Percentiles rank a stretch among this genome's conserved stretches.
Conservation (phyloP, 495 filamentous ascomycete species). For the Aspergillus taichungensis region DNA sequence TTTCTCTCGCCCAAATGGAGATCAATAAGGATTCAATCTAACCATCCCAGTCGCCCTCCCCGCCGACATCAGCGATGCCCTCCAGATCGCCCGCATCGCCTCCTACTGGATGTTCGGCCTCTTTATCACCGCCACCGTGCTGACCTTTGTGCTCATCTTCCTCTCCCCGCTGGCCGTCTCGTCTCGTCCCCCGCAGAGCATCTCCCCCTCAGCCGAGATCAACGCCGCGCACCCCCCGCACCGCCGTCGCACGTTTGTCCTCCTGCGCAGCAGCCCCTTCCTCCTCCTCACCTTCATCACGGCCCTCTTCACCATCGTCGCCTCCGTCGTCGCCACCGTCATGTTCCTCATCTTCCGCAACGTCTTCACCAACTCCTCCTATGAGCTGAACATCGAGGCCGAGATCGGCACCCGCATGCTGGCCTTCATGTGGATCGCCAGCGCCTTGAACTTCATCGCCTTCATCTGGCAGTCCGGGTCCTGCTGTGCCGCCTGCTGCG, state of each 20-base stretch:
- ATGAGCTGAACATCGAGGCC: slow-evolving; percentile 66
- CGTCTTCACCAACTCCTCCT: slow-evolving; percentile 51
- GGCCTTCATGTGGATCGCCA: slow-evolving; percentile 81
- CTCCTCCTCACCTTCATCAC: slow-evolving; percentile 51
- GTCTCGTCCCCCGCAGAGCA: slow-evolving; percentile 39
- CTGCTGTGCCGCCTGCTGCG: slow-evolving; percentile 51
- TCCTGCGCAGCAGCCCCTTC: slow-evolving; percentile 43
- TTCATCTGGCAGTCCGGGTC: slow-evolving; percentile 64
- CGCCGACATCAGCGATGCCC: slow-evolving; percentile 56
- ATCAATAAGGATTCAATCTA: slow-evolving; percentile 8
- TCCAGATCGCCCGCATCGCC: slow-evolving; percentile 66
- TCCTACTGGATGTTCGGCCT: slow-evolving; percentile 87
- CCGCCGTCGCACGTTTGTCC: slow-evolving; percentile 39
- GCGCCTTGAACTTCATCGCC: slow-evolving; percentile 53
- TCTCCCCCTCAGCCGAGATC: slow-evolving; percentile 16
- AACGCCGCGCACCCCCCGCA: slow-evolving; percentile 22
- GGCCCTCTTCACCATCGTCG: slow-evolving; percentile 58
- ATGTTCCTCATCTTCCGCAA: slow-evolving; percentile 73
- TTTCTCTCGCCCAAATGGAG: neutral
- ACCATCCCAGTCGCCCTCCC: slow-evolving; percentile 60
- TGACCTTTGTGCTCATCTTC: slow-evolving; percentile 62
- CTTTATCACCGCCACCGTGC: slow-evolving; percentile 60
- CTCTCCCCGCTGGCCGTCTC: slow-evolving; percentile 48
- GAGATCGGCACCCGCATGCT: slow-evolving; percentile 67
- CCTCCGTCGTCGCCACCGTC: slow-evolving; percentile 64